Evolutionary conservation across 306 rosid genomes (phyloP).

Genomic region (Mucuna pruriens): DNA sequence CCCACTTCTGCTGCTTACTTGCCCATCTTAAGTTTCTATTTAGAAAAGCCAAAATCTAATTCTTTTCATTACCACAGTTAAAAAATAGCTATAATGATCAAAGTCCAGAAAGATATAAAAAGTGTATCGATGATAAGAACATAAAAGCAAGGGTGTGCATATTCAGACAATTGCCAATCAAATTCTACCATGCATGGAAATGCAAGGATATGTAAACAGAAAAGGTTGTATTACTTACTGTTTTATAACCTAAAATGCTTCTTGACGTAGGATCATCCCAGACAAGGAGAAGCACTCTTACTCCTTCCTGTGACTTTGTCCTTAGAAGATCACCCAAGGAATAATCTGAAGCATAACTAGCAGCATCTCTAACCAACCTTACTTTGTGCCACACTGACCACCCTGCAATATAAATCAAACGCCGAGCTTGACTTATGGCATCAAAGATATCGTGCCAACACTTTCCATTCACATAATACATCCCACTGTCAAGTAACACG

Average conservation of each 20-base stretch:
- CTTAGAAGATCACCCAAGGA: constrained; percentile 81
- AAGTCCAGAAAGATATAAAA: constrained; percentile 12
- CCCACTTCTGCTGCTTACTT: constrained; percentile 12
- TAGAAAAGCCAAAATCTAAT: background rate
- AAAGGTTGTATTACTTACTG: constrained; percentile 60
- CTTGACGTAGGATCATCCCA: constrained; percentile 99
- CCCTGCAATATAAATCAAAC: constrained; percentile 86
- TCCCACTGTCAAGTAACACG: constrained; percentile 71
- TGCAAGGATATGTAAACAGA: constrained; percentile 16
- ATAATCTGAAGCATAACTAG: constrained; percentile 50
- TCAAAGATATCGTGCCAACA: constrained; percentile 88
- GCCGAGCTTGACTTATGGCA: constrained; percentile 76
- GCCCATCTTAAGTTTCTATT: background rate
- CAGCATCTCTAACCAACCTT: constrained; percentile 66
- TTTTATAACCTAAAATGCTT: constrained; percentile 82
- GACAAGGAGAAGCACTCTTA: constrained; percentile 92
- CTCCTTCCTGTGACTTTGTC: constrained; percentile 94
- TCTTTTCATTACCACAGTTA: constrained; percentile 5
- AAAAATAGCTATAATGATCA: background rate
- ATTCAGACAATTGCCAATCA: constrained; percentile 11
- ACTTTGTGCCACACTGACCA: constrained; percentile 98
- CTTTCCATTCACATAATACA: constrained; percentile 72
- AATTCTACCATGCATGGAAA: background rate
- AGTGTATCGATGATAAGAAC: constrained; percentile 13
- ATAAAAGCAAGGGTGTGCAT: constrained; percentile 5